A percentile compares a stretch with the other conserved stretches of the same genome.
phyloP scores from a whole-genome alignment of 768 basidiomycete genomes.

The Scleroderma citrinum region DNA sequence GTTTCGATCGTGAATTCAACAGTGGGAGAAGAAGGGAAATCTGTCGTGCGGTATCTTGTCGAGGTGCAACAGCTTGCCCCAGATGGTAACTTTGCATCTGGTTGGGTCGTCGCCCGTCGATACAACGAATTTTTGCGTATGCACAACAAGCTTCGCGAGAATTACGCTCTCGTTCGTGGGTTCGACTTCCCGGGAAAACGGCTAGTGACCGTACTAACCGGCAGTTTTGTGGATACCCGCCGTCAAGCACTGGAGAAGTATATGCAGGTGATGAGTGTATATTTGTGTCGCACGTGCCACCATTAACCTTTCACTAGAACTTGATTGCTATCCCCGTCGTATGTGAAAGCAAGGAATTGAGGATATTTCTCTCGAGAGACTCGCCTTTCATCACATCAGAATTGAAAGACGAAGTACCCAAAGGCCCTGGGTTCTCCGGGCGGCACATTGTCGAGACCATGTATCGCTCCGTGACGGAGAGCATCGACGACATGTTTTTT shows the following conservation, averaged over 20 bases:
- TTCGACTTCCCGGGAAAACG: constrained; percentile 92
- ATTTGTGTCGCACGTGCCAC: constrained; percentile 1
- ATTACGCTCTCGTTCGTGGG: constrained; percentile 55
- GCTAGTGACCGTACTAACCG: constrained; percentile 82
- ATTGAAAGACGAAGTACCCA: constrained; percentile 30
- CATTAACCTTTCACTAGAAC: constrained; percentile 39
- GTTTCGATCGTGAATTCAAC: constrained; percentile 84
- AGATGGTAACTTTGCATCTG: constrained; percentile 74
- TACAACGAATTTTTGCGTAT: constrained; percentile 94
- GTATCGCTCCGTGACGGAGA: constrained; percentile 88
- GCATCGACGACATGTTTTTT: constrained; percentile 96
- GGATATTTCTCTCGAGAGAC: constrained; percentile 81
- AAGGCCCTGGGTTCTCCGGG: constrained; percentile 53
- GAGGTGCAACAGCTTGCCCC: constrained; percentile 85
- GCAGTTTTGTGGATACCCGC: constrained; percentile 82
- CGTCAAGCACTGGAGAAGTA: constrained; percentile 81
- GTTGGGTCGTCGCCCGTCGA: constrained; percentile 89
- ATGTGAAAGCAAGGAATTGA: constrained; percentile 78
- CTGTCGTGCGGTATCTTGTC: constrained; percentile 86
- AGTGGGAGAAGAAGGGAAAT: constrained; percentile 76
- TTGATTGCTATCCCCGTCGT: constrained; percentile 67
- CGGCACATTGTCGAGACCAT: constrained; percentile 78
- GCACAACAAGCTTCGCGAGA: constrained; percentile 80
- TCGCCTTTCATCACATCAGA: constrained; percentile 73
- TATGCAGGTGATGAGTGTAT: constrained; percentile 58